phyloP scores from a whole-genome alignment of 306 rosid species.

The Prunus mira region DNA sequence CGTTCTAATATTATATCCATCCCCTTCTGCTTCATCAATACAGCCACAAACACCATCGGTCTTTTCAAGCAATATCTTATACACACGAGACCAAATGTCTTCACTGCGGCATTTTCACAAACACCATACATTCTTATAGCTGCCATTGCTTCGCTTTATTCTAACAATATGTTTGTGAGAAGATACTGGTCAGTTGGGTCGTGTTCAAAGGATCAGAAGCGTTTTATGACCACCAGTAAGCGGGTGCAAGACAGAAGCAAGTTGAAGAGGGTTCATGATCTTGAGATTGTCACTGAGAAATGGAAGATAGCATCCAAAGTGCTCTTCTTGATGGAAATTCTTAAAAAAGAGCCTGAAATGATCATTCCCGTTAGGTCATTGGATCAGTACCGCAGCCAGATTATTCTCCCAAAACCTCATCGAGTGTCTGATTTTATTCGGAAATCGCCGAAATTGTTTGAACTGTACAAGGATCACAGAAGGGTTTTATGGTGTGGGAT shows the following conservation, averaged over 20 bases:
- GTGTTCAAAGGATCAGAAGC: constrained; percentile 24
- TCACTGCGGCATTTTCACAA: neutral
- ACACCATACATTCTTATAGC: neutral
- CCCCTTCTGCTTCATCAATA: neutral
- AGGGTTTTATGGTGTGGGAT: constrained; percentile 72
- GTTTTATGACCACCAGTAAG: constrained; percentile 51
- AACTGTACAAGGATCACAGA: constrained; percentile 49
- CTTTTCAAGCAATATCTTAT: neutral
- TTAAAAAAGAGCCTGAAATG: constrained; percentile 71
- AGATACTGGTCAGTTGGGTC: neutral
- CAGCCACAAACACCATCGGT: neutral
- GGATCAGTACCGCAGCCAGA: constrained; percentile 48
- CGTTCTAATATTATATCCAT: neutral
- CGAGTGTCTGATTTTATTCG: constrained; percentile 65
- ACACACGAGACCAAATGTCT: neutral
- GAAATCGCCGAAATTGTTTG: constrained; percentile 61
- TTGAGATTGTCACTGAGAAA: constrained; percentile 69
- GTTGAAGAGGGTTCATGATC: constrained; percentile 60
- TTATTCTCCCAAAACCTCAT: constrained; percentile 76
- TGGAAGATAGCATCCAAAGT: constrained; percentile 62
- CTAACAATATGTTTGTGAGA: neutral
- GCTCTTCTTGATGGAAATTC: constrained; percentile 55
- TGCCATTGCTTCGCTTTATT: neutral
- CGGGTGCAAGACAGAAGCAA: constrained; percentile 56
- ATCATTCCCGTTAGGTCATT: constrained; percentile 58